A percentile compares a stretch with the other conserved stretches of the same genome.
phyloP scores from a whole-genome alignment of 116 monocot species.

The Cymodocea nodosa region DNA sequence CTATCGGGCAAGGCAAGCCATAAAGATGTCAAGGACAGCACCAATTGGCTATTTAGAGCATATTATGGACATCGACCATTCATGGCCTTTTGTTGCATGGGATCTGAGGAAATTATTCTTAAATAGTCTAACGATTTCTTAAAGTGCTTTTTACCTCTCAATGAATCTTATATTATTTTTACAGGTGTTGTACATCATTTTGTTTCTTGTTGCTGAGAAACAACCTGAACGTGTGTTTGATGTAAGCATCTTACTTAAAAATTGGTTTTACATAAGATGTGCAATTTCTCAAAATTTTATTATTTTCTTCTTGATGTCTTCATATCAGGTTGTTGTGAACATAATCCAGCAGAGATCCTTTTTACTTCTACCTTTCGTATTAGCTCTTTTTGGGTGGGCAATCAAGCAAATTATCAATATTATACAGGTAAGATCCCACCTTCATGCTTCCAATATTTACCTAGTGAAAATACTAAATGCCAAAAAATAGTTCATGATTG shows the following conservation, averaged over 20 bases:
- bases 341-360: constrained; percentile 21
- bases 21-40: constrained; percentile 82
- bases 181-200: constrained; percentile 76
- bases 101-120: constrained; percentile 49
- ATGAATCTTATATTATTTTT: constrained; percentile 9
- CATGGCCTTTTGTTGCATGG: constrained; percentile 87
- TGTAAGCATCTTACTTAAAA: constrained; percentile 26
- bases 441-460: not conserved
- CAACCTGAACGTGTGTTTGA: constrained; percentile 34
- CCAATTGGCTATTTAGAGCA: constrained; percentile 72
- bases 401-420: constrained; percentile 71
- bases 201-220: constrained; percentile 49
- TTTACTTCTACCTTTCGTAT: constrained; percentile 26
- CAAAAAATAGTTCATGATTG: too few relatives aligned
- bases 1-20: constrained; percentile 84
- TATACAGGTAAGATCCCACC: constrained; percentile 47
- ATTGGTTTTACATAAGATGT: not conserved
- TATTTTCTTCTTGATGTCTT: not conserved
- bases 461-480: too few relatives aligned
- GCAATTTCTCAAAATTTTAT: not conserved
- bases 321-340: constrained; percentile 32
- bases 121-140: not conserved
- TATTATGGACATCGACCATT: constrained; percentile 72
- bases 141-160: not conserved
- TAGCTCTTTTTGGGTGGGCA: constrained; percentile 54